Percentiles rank a stretch among this genome's conserved stretches.
Evolutionary conservation across 257 asterid species (phyloP).

Genomic region (Scutellaria barbata): DNA sequence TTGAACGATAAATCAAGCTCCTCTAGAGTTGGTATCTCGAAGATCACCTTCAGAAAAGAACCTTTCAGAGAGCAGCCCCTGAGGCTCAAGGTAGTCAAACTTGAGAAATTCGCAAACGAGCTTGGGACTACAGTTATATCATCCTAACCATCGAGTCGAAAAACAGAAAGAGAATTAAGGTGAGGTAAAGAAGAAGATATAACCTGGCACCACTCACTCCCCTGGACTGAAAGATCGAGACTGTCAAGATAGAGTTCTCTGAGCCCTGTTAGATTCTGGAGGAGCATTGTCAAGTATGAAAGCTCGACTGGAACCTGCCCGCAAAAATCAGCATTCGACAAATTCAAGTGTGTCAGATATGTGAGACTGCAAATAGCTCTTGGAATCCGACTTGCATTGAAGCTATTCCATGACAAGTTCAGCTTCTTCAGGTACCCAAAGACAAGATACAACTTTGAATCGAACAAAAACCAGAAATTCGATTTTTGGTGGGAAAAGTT

Average conservation of each 20-base stretch:
- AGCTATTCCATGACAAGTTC: constrained; percentile 52
- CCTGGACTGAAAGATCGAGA: constrained; percentile 46
- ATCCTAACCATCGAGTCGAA: constrained; percentile 48
- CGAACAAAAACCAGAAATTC: too few species aligned
- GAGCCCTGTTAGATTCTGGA: constrained; percentile 45
- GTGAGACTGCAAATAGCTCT: constrained; percentile 41
- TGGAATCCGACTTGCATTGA: constrained; percentile 46
- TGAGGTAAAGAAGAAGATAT: constrained; percentile 48
- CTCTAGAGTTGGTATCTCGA: constrained; percentile 39
- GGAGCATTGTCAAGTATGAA: constrained; percentile 40
- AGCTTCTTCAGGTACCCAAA: constrained; percentile 47
- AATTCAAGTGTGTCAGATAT: constrained; percentile 48
- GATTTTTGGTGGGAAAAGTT: too few species aligned
- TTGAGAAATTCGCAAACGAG: constrained; percentile 37
- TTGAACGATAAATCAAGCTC: constrained; percentile 46
- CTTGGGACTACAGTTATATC: constrained; percentile 40
- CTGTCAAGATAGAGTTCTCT: constrained; percentile 57
- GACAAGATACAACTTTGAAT: too few species aligned
- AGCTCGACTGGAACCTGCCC: constrained; percentile 55
- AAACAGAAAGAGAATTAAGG: constrained; percentile 46
- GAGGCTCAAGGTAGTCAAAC: constrained; percentile 46
- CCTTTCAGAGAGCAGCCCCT: constrained; percentile 49
- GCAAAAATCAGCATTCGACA: constrained; percentile 56
- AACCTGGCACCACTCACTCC: constrained; percentile 45
- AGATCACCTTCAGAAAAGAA: constrained; percentile 44